Conservation (phyloP, 805 yeast genomes). For the Candida easanensis region DNA sequence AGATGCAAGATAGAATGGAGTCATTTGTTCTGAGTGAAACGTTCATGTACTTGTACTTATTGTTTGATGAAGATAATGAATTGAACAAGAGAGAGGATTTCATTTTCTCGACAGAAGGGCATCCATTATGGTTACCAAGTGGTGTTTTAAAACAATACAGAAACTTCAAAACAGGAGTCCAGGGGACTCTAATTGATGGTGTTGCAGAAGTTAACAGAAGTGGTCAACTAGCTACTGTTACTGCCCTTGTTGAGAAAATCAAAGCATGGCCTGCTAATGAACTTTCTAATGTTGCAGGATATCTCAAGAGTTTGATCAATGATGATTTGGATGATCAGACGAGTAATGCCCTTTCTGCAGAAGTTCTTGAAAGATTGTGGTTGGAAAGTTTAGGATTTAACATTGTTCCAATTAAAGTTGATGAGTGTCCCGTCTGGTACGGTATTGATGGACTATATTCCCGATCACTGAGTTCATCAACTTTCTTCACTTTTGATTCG, state of each 20-base stretch:
- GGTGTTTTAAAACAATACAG: constrained; percentile 30
- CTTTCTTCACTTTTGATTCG: constrained; percentile 18
- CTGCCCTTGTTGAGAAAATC: constrained; percentile 3
- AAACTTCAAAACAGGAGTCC: neutral
- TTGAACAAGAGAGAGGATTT: constrained; percentile 42
- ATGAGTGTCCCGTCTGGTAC: constrained; percentile 1
- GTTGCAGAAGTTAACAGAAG: neutral
- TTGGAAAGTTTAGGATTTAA: constrained; percentile 4
- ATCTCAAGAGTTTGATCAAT: constrained; percentile 8
- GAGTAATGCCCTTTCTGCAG: neutral
- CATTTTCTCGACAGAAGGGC: constrained; percentile 84
- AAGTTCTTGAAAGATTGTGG: constrained; percentile 1
- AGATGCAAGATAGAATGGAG: constrained; percentile 80
- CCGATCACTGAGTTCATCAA: constrained; percentile 3
- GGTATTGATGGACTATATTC: constrained; percentile 11
- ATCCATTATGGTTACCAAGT: constrained; percentile 73
- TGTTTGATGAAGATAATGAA: constrained; percentile 67
- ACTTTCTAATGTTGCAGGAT: constrained; percentile 8
- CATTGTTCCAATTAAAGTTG: neutral
- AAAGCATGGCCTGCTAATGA: constrained; percentile 7
- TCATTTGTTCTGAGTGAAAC: constrained; percentile 88
- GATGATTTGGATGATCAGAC: neutral
- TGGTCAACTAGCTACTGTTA: neutral
- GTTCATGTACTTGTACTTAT: constrained; percentile 72
- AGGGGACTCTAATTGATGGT: neutral